Base-by-base conservation (phyloP, 495 filamentous ascomycete species). In the Aspergillus campestris region DNA sequence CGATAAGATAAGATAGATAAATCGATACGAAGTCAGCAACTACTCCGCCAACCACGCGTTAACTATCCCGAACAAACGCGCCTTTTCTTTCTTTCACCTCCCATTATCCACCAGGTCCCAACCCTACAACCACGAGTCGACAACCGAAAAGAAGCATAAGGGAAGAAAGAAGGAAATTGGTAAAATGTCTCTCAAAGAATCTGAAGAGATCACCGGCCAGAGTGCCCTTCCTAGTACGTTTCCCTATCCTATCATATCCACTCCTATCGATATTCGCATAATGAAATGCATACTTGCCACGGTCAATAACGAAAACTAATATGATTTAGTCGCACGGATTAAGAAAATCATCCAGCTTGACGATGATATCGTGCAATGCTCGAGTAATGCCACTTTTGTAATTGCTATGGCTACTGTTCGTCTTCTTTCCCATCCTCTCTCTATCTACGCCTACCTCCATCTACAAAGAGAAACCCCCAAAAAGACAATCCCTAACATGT, bases 261-360 rank as follows among this genome's bases (percentile, higher is more conserved):
- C n/a, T n/a, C n/a, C n/a, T n/a, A n/a, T n/a, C n/a, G n/a, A n/a
- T n/a, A n/a, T n/a, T n/a, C n/a, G n/a, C n/a, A n/a, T n/a, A n/a
- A n/a, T n/a, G n/a, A n/a, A n/a, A n/a, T n/a, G n/a, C n/a, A n/a
- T n/a, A n/a, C n/a, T n/a, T n/a, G n/a, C n/a, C n/a, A n/a, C n/a
- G n/a, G n/a, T n/a, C n/a, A n/a, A n/a, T n/a, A n/a, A n/a, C n/a
- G n/a, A n/a, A n/a, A n/a, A 24, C 18, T 24, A 4, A 24, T 24
- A 24, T 24, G 2, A n/a, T 4, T 27, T 51, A 95, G 92, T 96
- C 24, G 84, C 91, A 10, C 78, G 91, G 45, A 84, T 97, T 38
- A 95, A 94, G 62, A 92, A 90, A 66, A 95, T 97, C 55, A 86
- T 99, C 40, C 74, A 78, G 11, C 73, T 87, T 12, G 92, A 99